Conservation (phyloP, 2,329 filamentous ascomycete species). For the Xylaria sp. region DNA sequence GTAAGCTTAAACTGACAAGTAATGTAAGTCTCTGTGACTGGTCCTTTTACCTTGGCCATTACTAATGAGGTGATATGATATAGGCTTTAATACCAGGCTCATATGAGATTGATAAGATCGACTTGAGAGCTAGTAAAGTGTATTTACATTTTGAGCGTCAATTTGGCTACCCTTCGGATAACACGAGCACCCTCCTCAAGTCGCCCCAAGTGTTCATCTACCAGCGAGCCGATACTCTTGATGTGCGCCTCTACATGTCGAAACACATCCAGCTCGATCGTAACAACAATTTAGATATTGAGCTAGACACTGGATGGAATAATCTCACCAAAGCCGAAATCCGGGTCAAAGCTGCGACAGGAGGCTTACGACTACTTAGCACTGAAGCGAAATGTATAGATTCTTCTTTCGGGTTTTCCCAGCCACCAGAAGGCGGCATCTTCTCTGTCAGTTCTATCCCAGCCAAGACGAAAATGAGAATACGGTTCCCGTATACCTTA, state of each 20-base stretch:
- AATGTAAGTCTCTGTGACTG: conserved; percentile 52
- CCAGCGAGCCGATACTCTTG: conserved; percentile 74
- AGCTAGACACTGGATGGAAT: conserved; percentile 80
- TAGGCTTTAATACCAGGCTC: conserved; percentile 75
- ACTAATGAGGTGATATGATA: conserved; percentile 55
- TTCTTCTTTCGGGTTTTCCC: conserved; percentile 57
- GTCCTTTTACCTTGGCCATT: conserved; percentile 30
- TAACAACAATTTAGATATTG: conserved; percentile 79
- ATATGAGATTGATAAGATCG: conserved; percentile 79
- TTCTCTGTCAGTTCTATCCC: conserved; percentile 63
- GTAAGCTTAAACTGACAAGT: conserved; percentile 57
- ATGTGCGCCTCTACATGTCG: conserved; percentile 73
- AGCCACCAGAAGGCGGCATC: conserved; percentile 64
- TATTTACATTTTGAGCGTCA: conserved; percentile 73
- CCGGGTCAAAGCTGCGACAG: conserved; percentile 71
- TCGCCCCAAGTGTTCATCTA: conserved; percentile 77
- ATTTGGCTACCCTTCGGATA: conserved; percentile 58
- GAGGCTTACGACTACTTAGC: conserved; percentile 72
- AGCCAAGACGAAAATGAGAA: conserved; percentile 60
- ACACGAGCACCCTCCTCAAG: conserved; percentile 63
- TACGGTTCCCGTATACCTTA: conserved; percentile 83
- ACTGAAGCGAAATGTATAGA: conserved; percentile 66
- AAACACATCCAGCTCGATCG: conserved; percentile 82
- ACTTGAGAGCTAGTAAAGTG: conserved; percentile 72
- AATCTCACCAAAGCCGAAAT: conserved; percentile 68